A percentile compares a stretch with the other conserved stretches of the same genome.
phyloP scores from a whole-genome alignment of 768 basidiomycete species.

The Leccinum truebloodii region DNA sequence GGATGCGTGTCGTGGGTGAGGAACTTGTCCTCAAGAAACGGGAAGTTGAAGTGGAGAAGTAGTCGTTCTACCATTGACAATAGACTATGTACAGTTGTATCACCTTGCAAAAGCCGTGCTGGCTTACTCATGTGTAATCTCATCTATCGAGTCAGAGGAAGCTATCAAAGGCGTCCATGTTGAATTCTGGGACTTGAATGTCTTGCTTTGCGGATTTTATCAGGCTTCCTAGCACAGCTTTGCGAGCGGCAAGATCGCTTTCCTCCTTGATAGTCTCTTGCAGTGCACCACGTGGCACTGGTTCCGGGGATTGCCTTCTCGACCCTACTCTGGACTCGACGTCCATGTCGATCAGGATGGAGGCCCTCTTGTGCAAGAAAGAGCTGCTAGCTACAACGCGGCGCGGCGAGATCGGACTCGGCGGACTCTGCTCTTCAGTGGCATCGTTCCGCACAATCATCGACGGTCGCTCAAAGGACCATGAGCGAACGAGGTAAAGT shows the following conservation, averaged over 20 bases:
- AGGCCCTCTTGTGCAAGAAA: slow-evolving; percentile 59
- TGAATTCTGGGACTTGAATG: slow-evolving; percentile 82
- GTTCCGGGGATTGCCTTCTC: slow-evolving; percentile 51
- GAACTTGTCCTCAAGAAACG: slow-evolving; percentile 88
- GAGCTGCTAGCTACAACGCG: slow-evolving; percentile 52
- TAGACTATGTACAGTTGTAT: slow-evolving; percentile 15
- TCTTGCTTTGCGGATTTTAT: slow-evolving; percentile 93
- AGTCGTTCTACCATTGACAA: slow-evolving; percentile 11
- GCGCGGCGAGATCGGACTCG: slow-evolving; percentile 48
- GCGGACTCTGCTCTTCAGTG: slow-evolving; percentile 22
- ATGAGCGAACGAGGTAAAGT: slow-evolving; percentile 83
- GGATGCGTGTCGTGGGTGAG: slow-evolving; percentile 80
- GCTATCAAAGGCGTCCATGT: slow-evolving; percentile 70
- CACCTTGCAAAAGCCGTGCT: slow-evolving; percentile 9
- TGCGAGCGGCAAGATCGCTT: slow-evolving; percentile 61
- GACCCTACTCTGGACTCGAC: slow-evolving; percentile 62
- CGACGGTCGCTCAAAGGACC: slow-evolving; percentile 88
- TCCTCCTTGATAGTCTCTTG: slow-evolving; percentile 45
- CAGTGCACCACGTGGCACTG: slow-evolving; percentile 17
- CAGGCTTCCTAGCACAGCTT: slow-evolving; percentile 76
- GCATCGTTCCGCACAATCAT: slow-evolving; percentile 28
- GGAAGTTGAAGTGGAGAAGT: slow-evolving; percentile 64
- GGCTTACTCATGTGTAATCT: slow-evolving; percentile 5
- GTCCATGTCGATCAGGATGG: slow-evolving; percentile 91
- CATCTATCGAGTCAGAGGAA: slow-evolving; percentile 10